Base-by-base conservation (phyloP, 768 basidiomycete species). In the Amylocystis lapponica region DNA sequence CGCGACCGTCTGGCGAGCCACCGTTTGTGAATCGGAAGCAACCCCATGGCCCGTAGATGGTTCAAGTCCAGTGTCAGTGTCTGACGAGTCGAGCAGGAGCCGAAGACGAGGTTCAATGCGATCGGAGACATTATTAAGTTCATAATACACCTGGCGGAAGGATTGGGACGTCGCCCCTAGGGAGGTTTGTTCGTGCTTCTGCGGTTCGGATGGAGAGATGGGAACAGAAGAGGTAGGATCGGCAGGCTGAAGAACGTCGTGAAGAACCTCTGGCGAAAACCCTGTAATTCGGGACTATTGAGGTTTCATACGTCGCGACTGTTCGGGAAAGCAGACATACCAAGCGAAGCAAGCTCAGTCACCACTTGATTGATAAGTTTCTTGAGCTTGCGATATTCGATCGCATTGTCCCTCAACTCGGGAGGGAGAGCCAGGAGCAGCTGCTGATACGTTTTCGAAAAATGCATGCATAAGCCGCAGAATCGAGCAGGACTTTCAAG, bases 311-410 rank as follows among this genome's bases (percentile, higher is more conserved):
- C 19, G 8, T 25, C 17, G 16, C 12, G 30, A 23, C 14, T n/a
- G 22, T n/a, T 29, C 12, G 34, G 19, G n/a, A n/a, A n/a, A n/a
- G n/a, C 12, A 36, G 33, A 43, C 54, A 20, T 7, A 60, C 59
- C 93, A 19, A 91, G 66, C 2, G 76, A 72, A 3, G 76, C 70
- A 14, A 97, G 79, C 62, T 97, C 93, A 9, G 66, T 62, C 1
- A 86, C 88, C 27, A 92, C 77, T 56, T 82, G 74, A 49, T 88
- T 86, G 52, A 97, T 93, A 23, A 94, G 67, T 54, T 87, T 91
- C 66, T 97, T 96, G 43, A 97, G 79, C 86, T 95, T 81, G 25
- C 86, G 73, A 58, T 96, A 96, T 57, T 92, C 80, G 42, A 96
- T 84, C 1, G 87, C 82, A 58, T 81, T 84, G 17, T 83, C 73